Percentiles rank a stretch among this genome's conserved stretches.
Evolutionary conservation across 371 early-diverging fungal species (phyloP).

Genomic region (Mortierella sp.): DNA sequence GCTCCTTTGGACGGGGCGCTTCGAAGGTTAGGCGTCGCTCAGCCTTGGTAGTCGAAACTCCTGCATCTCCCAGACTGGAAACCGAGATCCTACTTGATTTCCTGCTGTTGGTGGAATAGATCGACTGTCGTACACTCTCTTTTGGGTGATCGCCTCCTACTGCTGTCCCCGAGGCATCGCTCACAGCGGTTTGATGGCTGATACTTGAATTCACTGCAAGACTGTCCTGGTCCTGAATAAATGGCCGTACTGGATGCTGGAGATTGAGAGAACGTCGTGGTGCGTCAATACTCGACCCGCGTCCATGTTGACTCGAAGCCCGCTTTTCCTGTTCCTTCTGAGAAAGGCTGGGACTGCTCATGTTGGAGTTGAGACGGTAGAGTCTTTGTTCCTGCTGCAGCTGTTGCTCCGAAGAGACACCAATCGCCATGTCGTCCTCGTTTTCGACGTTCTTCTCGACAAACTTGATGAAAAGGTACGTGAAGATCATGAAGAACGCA

Average conservation of each 20-base stretch:
- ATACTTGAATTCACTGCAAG: conserved; percentile 17
- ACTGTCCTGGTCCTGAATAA: conserved; percentile 15
- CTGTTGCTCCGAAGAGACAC: conserved; percentile 39
- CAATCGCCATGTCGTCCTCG: conserved; percentile 46
- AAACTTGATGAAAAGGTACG: conserved; percentile 68
- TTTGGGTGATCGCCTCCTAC: conserved; percentile 15
- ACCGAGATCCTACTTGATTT: not conserved
- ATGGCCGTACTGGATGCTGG: conserved; percentile 16
- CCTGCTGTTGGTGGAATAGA: conserved; percentile 19
- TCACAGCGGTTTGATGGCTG: conserved; percentile 30
- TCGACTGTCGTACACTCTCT: conserved; percentile 17
- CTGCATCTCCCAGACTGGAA: not conserved
- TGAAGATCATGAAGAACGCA: conserved; percentile 62
- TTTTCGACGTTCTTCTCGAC: conserved; percentile 79
- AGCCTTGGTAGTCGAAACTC: not conserved
- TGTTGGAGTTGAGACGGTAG: conserved; percentile 37
- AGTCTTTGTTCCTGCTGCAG: conserved; percentile 42
- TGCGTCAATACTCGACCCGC: not conserved
- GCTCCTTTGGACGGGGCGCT: not conserved
- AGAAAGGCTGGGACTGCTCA: conserved; percentile 40
- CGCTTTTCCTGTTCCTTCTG: not conserved
- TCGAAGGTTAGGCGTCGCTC: conserved; percentile 8
- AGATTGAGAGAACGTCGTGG: not conserved
- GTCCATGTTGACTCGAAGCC: not conserved
- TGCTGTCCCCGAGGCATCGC: conserved; percentile 29